These are phyloP conservation scores for Pleurotus tuoliensis DNA, from an alignment of 768 basidiomycete genomes.

Conservation along the genomic window DNA sequence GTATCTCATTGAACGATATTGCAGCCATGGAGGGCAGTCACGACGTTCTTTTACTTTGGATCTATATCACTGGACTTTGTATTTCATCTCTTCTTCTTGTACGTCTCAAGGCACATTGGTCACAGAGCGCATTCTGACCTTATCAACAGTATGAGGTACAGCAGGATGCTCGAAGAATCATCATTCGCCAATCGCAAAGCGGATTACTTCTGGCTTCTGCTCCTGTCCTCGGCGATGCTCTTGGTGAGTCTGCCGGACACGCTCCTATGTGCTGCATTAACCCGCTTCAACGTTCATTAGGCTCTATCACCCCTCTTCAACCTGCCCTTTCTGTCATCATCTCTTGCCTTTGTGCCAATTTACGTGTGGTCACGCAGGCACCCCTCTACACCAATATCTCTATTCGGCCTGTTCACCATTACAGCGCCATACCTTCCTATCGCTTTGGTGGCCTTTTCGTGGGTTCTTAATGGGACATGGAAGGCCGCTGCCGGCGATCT, in stretches of 20 bases:
- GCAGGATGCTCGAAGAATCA: slow-evolving; percentile 94
- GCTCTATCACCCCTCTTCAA: slow-evolving; percentile 84
- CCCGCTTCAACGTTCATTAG: slow-evolving; percentile 29
- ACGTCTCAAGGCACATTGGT: slow-evolving; percentile 27
- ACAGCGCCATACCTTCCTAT: slow-evolving; percentile 93
- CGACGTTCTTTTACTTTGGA: slow-evolving; percentile 97
- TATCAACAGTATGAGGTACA: slow-evolving; percentile 86
- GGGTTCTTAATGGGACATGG: slow-evolving; percentile 81
- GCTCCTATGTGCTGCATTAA: neutral
- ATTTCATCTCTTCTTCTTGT: slow-evolving; percentile 99
- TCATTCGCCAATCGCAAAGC: slow-evolving; percentile 88
- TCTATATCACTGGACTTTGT: slow-evolving; percentile 89
- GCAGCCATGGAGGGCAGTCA: slow-evolving; percentile 83
- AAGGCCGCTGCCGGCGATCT: slow-evolving; percentile 79
- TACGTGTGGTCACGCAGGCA: slow-evolving; percentile 97
- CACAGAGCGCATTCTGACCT: neutral
- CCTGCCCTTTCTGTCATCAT: slow-evolving; percentile 89
- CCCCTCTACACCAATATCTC: slow-evolving; percentile 90
- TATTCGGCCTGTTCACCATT: slow-evolving; percentile 93
- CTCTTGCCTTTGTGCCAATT: slow-evolving; percentile 91
- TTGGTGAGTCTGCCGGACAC: slow-evolving; percentile 52
- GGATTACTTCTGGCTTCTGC: slow-evolving; percentile 93
- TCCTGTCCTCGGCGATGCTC: slow-evolving; percentile 80
- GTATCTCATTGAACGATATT: too few relatives aligned
- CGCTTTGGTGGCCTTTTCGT: slow-evolving; percentile 84